Conservation (phyloP, 2,329 filamentous ascomycete species). For the Exophiala mesophila region DNA sequence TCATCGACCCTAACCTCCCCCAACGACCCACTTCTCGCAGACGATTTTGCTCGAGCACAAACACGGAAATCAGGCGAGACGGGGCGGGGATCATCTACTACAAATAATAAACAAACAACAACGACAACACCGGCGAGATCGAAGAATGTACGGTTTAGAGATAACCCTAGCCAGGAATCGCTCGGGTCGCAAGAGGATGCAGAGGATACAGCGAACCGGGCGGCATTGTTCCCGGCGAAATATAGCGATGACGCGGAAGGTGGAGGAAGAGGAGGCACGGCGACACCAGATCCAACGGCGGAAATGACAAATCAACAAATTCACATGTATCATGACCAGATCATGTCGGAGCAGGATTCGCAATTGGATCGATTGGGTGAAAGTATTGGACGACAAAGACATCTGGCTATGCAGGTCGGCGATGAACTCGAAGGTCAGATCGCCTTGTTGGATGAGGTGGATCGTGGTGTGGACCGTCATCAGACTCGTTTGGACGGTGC, state of each 20-base stretch:
- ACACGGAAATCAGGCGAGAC: conserved; percentile 27
- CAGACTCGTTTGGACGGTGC: conserved; percentile 70
- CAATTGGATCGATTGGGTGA: conserved; percentile 85
- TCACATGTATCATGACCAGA: conserved; percentile 73
- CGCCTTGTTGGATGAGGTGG: conserved; percentile 81
- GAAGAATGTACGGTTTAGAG: conserved; percentile 84
- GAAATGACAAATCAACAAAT: conserved; percentile 76
- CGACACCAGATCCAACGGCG: conserved; percentile 56
- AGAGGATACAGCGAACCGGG: conserved; percentile 49
- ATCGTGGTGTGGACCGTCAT: conserved; percentile 76
- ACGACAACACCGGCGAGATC: neutral
- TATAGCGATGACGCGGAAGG: conserved; percentile 40
- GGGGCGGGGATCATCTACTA: conserved; percentile 33
- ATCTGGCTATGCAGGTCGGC: conserved; percentile 92
- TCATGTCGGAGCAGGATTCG: conserved; percentile 85
- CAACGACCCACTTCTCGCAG: conserved; percentile 58
- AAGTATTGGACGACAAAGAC: conserved; percentile 80
- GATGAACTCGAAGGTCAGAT: conserved; percentile 92
- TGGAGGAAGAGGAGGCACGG: conserved; percentile 36
- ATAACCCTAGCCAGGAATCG: conserved; percentile 49
- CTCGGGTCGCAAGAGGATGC: conserved; percentile 32
- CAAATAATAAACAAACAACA: conserved; percentile 27
- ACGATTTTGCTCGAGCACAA: conserved; percentile 61
- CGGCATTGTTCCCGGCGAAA: conserved; percentile 53
- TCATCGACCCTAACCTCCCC: conserved; percentile 52